Conservation (phyloP, 345 rosid genomes). For the Limnanthes douglasii region DNA sequence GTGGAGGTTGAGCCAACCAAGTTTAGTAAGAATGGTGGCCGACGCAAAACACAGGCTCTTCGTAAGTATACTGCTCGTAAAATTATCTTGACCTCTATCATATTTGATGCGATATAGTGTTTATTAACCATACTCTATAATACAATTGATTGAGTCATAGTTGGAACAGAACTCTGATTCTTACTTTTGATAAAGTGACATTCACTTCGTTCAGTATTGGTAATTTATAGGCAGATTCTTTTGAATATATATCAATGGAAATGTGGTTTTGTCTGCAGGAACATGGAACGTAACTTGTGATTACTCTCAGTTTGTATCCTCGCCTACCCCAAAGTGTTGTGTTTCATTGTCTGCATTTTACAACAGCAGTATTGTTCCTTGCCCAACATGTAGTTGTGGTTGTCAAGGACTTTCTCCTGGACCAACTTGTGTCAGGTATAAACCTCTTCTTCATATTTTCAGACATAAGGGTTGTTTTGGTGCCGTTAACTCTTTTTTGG, state of each 20-base stretch:
- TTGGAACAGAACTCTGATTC: no score
- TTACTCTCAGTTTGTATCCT: constrained; percentile 51
- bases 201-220: no score
- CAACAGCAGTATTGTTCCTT: constrained; percentile 42
- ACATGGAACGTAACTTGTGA: constrained; percentile 64
- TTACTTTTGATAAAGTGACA: no score
- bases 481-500: neutral
- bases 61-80: no score
- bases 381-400: constrained; percentile 62
- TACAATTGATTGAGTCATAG: no score
- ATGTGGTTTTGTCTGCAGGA: constrained; percentile 17
- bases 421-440: constrained; percentile 38
- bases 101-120: neutral
- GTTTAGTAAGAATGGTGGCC: constrained; percentile 32
- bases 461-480: neutral
- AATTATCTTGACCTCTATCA: no score
- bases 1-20: constrained; percentile 26
- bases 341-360: constrained; percentile 80
- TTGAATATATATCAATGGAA: neutral
- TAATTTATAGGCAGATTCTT: no score
- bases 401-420: constrained; percentile 35
- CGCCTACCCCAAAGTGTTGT: constrained; percentile 62
- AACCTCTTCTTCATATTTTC: neutral
- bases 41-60: constrained; percentile 68
- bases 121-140: no score